Conservation (phyloP, 192 early-diverging fungal genomes). For the Umbelopsis isabellina region DNA sequence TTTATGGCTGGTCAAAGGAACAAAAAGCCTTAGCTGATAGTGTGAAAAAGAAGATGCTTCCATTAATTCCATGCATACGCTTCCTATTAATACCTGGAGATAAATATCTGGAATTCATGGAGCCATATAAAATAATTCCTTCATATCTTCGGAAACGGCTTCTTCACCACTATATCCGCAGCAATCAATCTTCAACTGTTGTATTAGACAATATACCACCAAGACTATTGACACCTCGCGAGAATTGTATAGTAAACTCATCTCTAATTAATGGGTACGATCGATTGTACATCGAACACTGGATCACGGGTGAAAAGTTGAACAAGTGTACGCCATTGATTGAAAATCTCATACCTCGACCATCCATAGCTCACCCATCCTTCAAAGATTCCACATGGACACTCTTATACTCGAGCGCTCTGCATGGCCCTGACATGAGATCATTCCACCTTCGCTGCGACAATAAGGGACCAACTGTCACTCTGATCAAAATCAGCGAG, state of each 20-base stretch:
- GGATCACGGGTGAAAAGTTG: slow-evolving; percentile 2
- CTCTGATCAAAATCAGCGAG: slow-evolving; percentile 19
- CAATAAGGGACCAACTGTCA: slow-evolving; percentile 29
- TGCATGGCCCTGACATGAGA: slow-evolving; percentile 9
- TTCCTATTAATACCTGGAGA: slow-evolving; percentile 12
- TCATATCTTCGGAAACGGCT: slow-evolving; percentile 12
- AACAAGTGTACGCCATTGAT: background rate
- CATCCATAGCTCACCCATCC: slow-evolving; percentile 1
- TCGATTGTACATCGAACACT: background rate
- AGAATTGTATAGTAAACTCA: background rate
- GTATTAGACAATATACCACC: background rate
- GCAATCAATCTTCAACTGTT: background rate
- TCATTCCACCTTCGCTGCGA: slow-evolving; percentile 29
- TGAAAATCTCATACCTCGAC: background rate
- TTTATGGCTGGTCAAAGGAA: background rate
- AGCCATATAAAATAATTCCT: slow-evolving; percentile 15
- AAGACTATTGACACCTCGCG: background rate
- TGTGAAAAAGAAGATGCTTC: slow-evolving; percentile 3
- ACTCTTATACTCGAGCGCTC: background rate
- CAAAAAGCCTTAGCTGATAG: background rate
- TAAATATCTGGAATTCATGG: slow-evolving; percentile 8
- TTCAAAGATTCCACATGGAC: slow-evolving; percentile 6
- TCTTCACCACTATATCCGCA: slow-evolving; percentile 1
- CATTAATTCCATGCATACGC: slow-evolving; percentile 22
- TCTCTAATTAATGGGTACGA: background rate